Conservation (phyloP, 1,284 basidiomycete species). For the Papiliotrema laurentii region DNA sequence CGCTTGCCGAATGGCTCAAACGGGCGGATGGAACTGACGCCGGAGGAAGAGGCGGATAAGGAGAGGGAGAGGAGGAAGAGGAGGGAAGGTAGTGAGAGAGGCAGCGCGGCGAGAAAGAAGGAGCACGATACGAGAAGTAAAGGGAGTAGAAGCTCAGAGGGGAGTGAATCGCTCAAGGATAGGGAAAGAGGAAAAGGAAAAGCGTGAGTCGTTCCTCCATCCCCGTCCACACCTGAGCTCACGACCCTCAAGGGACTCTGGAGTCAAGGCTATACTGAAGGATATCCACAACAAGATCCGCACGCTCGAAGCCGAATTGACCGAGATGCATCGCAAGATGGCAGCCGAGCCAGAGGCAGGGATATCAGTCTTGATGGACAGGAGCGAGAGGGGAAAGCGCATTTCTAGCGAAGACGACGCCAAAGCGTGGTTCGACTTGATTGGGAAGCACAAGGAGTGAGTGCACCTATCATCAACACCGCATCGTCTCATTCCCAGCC, state of each 20-base stretch:
- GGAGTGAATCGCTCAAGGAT: slow-evolving; percentile 48
- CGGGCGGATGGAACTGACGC: slow-evolving; percentile 14
- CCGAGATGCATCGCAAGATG: slow-evolving; percentile 47
- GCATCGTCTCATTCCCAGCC: slow-evolving; percentile 50
- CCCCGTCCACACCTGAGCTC: background rate
- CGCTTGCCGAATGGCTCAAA: background rate
- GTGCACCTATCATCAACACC: slow-evolving; percentile 5
- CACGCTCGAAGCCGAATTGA: slow-evolving; percentile 44
- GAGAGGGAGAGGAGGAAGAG: slow-evolving; percentile 43
- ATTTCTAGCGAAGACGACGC: slow-evolving; percentile 20
- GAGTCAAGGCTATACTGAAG: slow-evolving; percentile 44
- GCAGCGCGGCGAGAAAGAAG: slow-evolving; percentile 14
- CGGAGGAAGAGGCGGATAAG: slow-evolving; percentile 43
- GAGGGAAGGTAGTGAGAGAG: slow-evolving; percentile 46
- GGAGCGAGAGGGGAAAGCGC: slow-evolving; percentile 8
- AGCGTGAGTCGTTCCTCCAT: slow-evolving; percentile 20
- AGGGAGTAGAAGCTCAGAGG: slow-evolving; percentile 30
- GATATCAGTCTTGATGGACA: slow-evolving; percentile 25
- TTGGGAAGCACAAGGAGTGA: slow-evolving; percentile 45
- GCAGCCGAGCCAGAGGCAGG: slow-evolving; percentile 41
- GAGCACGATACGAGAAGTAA: slow-evolving; percentile 8
- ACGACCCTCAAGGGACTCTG: slow-evolving; percentile 46
- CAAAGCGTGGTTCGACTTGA: slow-evolving; percentile 45
- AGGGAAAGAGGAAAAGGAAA: slow-evolving; percentile 43
- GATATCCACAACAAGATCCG: slow-evolving; percentile 47